Evolutionary conservation across 1,284 basidiomycete species (phyloP), one percentile per base, ranked within the genome.

Genomic region (Singerocomus inundabilis): DNA sequence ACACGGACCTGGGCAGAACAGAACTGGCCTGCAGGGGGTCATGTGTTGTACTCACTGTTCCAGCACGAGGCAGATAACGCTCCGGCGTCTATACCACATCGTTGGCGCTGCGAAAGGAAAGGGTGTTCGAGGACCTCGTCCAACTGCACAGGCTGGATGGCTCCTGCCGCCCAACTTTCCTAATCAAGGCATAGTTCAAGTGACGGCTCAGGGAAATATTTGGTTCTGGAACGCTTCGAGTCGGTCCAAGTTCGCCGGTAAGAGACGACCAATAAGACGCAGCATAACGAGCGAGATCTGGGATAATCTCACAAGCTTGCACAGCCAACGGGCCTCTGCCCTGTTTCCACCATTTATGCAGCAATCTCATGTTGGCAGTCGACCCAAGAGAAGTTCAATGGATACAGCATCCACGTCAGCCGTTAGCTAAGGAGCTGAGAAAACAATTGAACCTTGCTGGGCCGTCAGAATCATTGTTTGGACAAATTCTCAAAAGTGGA

Each of bases 61-160:
- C 46, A 42, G 51, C 62, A 65, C 33, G 54, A 57, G 56, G 63
- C 53, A 58, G 57, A 57, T 64, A 63, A 63, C 62, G 50, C 43
- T 35, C 59, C 52, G 63, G 64, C 63, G 62, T 59, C 61, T 67
- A 49, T 61, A 54, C 48, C 49, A 44, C 25, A 16, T 32, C 21
- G 16, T 49, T 49, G 61, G 58, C 57, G 51, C 54, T 41, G 47
- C 29, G 42, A 44, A 41, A 41, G 45, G 48, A 58, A 50, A 40
- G 52, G 43, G 56, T 63, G 51, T 59, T 35, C 52, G 63, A 49
- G 61, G 61, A n/a, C 32, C 56, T 35, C n/a, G 5, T n/a, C 6
- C 4, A 13, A 16, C 28, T 40, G 35, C 39, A 40, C 31, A 36
- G 21, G 43, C 43, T 47, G 30, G 42, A 28, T 58, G 42, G 46